These are phyloP conservation scores for Phlyctochytrium arcticum DNA, from an alignment of 192 early-diverging fungal species.

Conservation along the genomic window DNA sequence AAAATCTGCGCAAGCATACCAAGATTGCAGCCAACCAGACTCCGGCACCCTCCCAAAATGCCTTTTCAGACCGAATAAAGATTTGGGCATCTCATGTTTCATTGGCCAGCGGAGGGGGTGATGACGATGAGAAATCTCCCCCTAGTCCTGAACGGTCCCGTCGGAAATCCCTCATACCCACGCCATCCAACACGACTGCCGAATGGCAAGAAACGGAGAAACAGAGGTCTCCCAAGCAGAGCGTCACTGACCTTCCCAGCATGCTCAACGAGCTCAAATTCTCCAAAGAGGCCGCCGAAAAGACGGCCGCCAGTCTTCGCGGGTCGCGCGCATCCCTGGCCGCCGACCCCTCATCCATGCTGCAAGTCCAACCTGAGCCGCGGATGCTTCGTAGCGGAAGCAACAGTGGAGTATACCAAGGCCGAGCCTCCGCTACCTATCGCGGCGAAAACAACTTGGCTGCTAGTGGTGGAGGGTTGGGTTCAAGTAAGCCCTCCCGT, in stretches of 20 bases:
- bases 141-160: not conserved
- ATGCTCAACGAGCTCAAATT: not conserved
- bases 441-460: too few relatives aligned
- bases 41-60: not conserved
- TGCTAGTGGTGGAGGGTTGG: too few relatives aligned
- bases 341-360: not conserved
- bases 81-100: conserved; percentile 10
- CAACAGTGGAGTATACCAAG: too few relatives aligned
- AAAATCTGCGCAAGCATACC: conserved; percentile 14
- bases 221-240: not conserved
- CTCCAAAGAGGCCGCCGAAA: not conserved
- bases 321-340: not conserved
- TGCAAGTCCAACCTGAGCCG: too few relatives aligned
- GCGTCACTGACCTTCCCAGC: not conserved
- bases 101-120: too few relatives aligned
- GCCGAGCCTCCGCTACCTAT: too few relatives aligned
- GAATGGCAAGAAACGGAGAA: not conserved
- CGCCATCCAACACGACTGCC: not conserved
- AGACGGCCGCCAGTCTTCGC: not conserved
- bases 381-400: too few relatives aligned
- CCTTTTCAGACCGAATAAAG: not conserved
- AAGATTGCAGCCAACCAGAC: not conserved
- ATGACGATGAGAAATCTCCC: too few relatives aligned
- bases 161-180: not conserved
- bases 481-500: too few relatives aligned